Evolutionary conservation across 371 early-diverging fungal genomes (phyloP), one percentile per base, ranked within the genome.

Genomic region (Lichtheimia ornata): DNA sequence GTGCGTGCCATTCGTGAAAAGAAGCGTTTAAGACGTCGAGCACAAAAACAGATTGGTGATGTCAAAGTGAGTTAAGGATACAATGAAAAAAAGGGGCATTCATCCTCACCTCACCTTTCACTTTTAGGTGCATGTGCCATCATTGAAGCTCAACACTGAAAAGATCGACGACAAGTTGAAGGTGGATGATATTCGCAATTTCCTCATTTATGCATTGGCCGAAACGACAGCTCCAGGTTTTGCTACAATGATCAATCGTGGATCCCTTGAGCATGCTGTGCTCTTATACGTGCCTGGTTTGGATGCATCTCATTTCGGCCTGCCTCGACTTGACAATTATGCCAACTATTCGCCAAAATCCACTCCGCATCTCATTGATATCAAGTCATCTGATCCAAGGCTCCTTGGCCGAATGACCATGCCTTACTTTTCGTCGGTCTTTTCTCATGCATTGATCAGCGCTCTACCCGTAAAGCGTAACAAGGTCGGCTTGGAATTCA

Each of bases 261-360:
- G 68, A 0, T 56, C 59, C 1, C 43, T 81, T 12, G 55, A 74
- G 5, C 67, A 70, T 18, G 6, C 72, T 2, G 73, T 74, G 2
- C 49, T 81, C 22, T 35, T 81, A 0, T 76, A 59, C 60, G 73
- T 67, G 20, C 74, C 67, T 27, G 81, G 78, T 1, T 59, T 81
- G 15, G 74, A 72, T 51, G 63, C 24, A 51, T 60, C 17, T 64
- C 65, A 13, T 77, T 81, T 59, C 70, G 74, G 17, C 47, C 63
- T 12, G 50, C 54, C 2, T 14, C 27, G 12, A 50, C 53, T 14
- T 65, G 64, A 4, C 22, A 47, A 47, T 47, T 47, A 18, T 47
- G 0, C n/a, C 12, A 47, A 47, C 22, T 47, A 18, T 47, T n/a
- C n/a, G 11, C 47, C 47, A 4, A 54, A 59, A 0, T 57, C 62